Base-by-base conservation (phyloP, 2,329 filamentous ascomycete species). In the Talaromyces atroroseus region DNA sequence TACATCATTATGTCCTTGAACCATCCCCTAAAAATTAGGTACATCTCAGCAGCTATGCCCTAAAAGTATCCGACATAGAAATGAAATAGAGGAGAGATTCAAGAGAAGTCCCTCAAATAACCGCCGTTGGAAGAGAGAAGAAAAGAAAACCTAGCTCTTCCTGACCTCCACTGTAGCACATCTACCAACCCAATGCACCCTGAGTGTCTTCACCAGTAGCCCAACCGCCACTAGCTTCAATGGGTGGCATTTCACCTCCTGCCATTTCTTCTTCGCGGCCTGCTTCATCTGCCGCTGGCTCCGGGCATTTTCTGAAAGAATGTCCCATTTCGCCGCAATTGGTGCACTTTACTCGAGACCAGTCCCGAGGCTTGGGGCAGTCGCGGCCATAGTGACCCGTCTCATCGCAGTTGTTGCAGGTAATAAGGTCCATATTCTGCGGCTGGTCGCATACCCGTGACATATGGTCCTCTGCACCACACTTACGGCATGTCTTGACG, bases 281-380 rank as follows among this genome's bases (percentile, higher is more conserved):
- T 45, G 56, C 49, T 49, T 64, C 62, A 24, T 58, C 45, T 50
- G 61, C 56, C 3, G 57, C 52, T 12, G 68, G 65, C 54, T 68
- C 63, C 12, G 64, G 60, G 68, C 74, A 77, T 58, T 73, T 71
- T 38, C 61, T 68, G 48, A 69, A 52, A 16, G 73, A 76, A 52
- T 77, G 74, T n/a, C 74, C 74, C 68, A 75, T 74, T 52, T 76
- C 70, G 12, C 71, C 69, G 49, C 76, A 78, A 29, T 72, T 73
- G 59, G 69, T 74, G 62, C 76, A 78, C 57, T 75, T 71, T 23
- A 78, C 74, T 45, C 69, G 72, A 2, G 67, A 71, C 65, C 69
- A 78, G 57, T 78, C 70, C 42, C 69, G 71, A 18, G 74, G 71
- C 60, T 74, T 63, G 5, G 74, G 65, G 54, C 76, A 78, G n/a